Base-by-base conservation (phyloP, 306 rosid genomes). In the Dalbergia cochinchinensis region DNA sequence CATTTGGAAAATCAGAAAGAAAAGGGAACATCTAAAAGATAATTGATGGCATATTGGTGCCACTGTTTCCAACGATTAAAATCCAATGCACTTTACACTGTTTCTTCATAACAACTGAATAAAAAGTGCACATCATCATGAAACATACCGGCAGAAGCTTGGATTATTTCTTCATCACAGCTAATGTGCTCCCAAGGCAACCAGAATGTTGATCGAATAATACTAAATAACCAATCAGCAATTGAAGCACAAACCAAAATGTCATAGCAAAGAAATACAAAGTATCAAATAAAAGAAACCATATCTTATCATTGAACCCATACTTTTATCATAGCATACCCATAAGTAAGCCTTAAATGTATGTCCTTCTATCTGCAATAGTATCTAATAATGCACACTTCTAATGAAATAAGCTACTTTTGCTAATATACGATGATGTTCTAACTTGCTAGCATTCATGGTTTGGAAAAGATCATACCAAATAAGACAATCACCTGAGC, bases 151-250 rank as follows among this genome's bases (percentile, higher is more conserved):
- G 97, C 81, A 96, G 91, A 71, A 88, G 75, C 74, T 89, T 90
- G 14, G 98, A 93, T 48, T 97, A 93, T 82, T 93, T 96, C 93
- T 96, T 96, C 99, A 96, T 96, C 80, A 96, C 96, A 78, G 99
- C 99, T 60, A 96, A 71, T 16, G 91, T 8, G 82, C 96, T 93
- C 71, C 99, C 98, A 48, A 96, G 99, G 80, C 96, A 90, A 86
- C 98, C 98, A 31, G 97, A 80, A 48, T 98, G 96, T 97, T 93
- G 94, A 1, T 86, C 60, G 50, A 71, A 87, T 35, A 66, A 79
- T 41, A 44, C 58, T 44, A 45, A 72, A 71, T 31, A 75, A 77
- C 54, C 65, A 71, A 64, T 73, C 71, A 71, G 72, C 60, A 51
- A 73, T 51, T 63, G 55, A 80, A 82, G 90, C 53, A 74, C 47